Base-by-base conservation (phyloP, 2,329 filamentous ascomycete species). In the Botrytis cinerea region DNA sequence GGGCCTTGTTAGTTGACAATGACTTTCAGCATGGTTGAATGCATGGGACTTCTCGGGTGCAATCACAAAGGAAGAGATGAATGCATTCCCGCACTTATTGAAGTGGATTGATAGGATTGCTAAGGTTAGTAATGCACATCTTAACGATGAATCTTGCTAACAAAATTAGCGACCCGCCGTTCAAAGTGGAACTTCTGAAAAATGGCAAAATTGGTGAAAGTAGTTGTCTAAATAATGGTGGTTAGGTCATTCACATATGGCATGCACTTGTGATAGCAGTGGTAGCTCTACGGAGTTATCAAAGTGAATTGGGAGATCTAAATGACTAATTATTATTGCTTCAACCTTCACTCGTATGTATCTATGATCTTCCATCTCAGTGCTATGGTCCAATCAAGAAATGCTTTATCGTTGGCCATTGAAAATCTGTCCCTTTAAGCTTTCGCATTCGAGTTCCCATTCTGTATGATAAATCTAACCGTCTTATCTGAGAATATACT, bases 51-150 rank as follows among this genome's bases (percentile, higher is more conserved):
- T 75, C 78, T 79, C 62, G 80, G 77, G 45, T 84, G 84, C 0
- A 84, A 86, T 75, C 9, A 83, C 81, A 4, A 77, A 84, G 72
- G 83, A 87, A 74, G 85, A 88, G 40, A 82, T 88, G 79, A 79
- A 84, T 28, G 75, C 79, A 1, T 88, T 88, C 79, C 87, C 86
- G 40, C 83, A 86, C 76, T 57, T 89, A 76, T 78, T 86, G 74
- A 82, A 84, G 78, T 89, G 87, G 87, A 82, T 87, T 75, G 85
- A 86, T 73, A 81, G 86, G 16, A 86, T 88, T 79, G 83, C 83
- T 8, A 82, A 82, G 77, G 73, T 75, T 57, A 28, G 62, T 70
- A 38, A 38, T 25, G 4, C 12, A 4, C 20, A 28, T 60, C 12
- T 35, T 12, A 43, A 48, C 1, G 2, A 12, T 40, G 46, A 63